Evolutionary conservation across 1,139 yeast species (phyloP).

Genomic region (Magnusiomyces ingens): DNA sequence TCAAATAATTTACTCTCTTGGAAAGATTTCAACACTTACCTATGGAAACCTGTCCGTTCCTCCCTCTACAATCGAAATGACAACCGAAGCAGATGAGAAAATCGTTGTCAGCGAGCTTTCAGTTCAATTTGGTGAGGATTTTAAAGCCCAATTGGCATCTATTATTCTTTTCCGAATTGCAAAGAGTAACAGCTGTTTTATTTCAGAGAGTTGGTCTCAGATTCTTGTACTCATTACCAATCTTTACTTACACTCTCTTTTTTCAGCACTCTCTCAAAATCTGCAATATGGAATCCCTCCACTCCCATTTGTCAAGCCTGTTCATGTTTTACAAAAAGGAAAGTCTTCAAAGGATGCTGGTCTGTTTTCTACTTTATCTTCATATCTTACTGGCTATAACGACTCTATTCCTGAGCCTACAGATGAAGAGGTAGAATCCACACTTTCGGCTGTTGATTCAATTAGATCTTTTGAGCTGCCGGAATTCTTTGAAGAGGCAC

Average conservation of each 20-base stretch:
- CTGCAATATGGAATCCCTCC: slow-evolving; percentile 23
- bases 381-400: slow-evolving; percentile 78
- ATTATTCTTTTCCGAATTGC: slow-evolving; percentile 78
- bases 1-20: slow-evolving; percentile 53
- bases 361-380: slow-evolving; percentile 79
- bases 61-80: slow-evolving; percentile 36
- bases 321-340: slow-evolving; percentile 53
- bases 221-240: slow-evolving; percentile 55
- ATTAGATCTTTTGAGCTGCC: slow-evolving; percentile 58
- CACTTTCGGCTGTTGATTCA: slow-evolving; percentile 78
- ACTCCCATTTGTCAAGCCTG: slow-evolving; percentile 59
- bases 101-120: slow-evolving; percentile 74
- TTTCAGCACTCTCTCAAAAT: slow-evolving; percentile 36
- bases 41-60: slow-evolving; percentile 37
- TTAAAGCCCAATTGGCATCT: slow-evolving; percentile 84
- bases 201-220: slow-evolving; percentile 47
- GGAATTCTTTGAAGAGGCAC: slow-evolving; percentile 37
- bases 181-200: background rate
- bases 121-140: slow-evolving; percentile 80
- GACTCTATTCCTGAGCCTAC: slow-evolving; percentile 90
- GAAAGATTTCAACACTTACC: slow-evolving; percentile 47
- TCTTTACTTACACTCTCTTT: slow-evolving; percentile 65
- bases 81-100: slow-evolving; percentile 38
- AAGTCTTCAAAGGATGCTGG: slow-evolving; percentile 64
- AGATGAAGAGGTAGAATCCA: slow-evolving; percentile 83